Evolutionary conservation across 2,329 filamentous ascomycete species (phyloP).

Genomic region (Emmonsia crescens): DNA sequence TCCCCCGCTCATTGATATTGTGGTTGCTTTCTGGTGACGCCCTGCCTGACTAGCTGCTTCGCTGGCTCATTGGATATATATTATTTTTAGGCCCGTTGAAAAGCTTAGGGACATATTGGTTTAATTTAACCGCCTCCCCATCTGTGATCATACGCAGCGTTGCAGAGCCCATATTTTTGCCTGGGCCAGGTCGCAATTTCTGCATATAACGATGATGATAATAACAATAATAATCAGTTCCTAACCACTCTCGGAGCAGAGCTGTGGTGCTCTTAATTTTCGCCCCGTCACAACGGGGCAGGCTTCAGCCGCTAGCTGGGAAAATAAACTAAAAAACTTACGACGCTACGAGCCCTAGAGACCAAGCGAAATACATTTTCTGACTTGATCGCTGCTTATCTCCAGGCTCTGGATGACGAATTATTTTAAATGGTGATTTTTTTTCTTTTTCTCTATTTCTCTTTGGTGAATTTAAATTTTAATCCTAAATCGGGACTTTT

Average conservation of each 20-base stretch:
- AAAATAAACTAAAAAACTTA: background rate
- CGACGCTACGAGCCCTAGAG: background rate
- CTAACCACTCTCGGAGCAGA: background rate
- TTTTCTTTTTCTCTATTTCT: background rate
- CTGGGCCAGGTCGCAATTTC: background rate
- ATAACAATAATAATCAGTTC: background rate
- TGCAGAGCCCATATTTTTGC: background rate
- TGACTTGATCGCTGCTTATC: background rate
- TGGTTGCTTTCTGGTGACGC: background rate
- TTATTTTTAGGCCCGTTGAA: background rate
- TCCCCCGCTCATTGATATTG: background rate
- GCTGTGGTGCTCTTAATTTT: background rate
- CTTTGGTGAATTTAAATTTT: background rate
- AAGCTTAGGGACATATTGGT: background rate
- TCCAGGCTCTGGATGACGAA: background rate
- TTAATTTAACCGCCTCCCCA: background rate
- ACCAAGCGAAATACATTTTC: no score
- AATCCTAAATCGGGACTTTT: background rate
- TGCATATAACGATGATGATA: background rate
- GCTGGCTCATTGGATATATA: background rate
- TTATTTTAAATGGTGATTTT: background rate
- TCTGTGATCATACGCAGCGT: background rate
- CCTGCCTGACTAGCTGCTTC: background rate
- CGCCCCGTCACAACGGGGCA: background rate
- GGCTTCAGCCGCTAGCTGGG: background rate